phyloP scores from a whole-genome alignment of 2,329 filamentous ascomycete genomes.

The Microascus cirrosus region DNA sequence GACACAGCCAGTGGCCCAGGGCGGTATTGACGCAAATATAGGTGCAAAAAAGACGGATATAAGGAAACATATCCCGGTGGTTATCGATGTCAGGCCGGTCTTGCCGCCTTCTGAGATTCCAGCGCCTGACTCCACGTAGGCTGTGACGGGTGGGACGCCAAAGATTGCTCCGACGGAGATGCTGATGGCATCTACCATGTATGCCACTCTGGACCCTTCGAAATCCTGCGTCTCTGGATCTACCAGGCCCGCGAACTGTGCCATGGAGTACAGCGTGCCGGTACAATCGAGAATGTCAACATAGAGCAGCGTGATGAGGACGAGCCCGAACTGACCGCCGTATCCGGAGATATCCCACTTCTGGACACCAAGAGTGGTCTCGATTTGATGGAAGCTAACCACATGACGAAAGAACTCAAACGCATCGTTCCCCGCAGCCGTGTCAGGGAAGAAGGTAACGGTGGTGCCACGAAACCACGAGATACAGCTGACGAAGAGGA shows the following conservation, averaged over 20 bases:
- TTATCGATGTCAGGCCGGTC: conserved; percentile 61
- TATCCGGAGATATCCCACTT: conserved; percentile 61
- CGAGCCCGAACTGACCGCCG: conserved; percentile 67
- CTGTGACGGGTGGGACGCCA: conserved; percentile 60
- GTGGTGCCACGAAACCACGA: conserved; percentile 71
- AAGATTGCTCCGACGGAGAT: conserved; percentile 62
- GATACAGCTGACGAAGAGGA: conserved; percentile 74
- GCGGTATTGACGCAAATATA: conserved; percentile 65
- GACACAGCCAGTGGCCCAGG: conserved; percentile 77
- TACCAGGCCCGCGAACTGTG: conserved; percentile 58
- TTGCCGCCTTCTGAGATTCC: conserved; percentile 66
- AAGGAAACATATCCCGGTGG: conserved; percentile 59
- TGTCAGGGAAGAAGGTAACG: conserved; percentile 75
- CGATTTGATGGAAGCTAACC: conserved; percentile 71
- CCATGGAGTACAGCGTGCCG: conserved; percentile 73
- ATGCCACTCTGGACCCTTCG: conserved; percentile 71
- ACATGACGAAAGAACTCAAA: conserved; percentile 87
- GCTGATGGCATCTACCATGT: conserved; percentile 58
- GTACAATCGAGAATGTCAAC: conserved; percentile 73
- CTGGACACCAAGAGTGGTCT: conserved; percentile 56
- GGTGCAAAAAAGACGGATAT: conserved; percentile 65
- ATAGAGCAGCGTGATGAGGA: conserved; percentile 68
- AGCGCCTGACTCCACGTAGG: conserved; percentile 65
- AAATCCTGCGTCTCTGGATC: conserved; percentile 65
- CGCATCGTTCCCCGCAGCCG: conserved; percentile 50